Conservation (phyloP, 345 rosid species). For the Cardamine chenopodiifolia region DNA sequence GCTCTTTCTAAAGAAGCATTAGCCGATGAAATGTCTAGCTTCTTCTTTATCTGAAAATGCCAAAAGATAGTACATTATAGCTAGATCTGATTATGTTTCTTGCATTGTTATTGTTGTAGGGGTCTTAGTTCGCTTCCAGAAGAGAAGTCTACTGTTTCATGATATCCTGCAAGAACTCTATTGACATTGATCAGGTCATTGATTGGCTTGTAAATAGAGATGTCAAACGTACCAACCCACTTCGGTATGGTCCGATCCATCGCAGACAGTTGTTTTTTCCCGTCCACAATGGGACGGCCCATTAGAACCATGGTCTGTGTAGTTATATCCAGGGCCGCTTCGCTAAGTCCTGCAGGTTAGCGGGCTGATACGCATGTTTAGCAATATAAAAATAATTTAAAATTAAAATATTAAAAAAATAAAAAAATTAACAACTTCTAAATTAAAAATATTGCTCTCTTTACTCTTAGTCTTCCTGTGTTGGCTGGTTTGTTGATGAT, state of each 20-base stretch:
- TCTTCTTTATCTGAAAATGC: background rate
- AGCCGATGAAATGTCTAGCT: conserved; percentile 57
- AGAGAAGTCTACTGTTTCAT: conserved; percentile 70
- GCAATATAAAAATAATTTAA: no score
- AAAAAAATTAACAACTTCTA: no score
- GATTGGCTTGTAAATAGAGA: conserved; percentile 60
- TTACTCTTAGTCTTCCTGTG: conserved; percentile 25
- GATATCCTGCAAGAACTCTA: conserved; percentile 77
- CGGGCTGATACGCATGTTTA: no score
- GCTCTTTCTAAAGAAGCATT: conserved; percentile 60
- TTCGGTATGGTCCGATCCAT: no score
- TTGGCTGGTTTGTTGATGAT: conserved; percentile 7
- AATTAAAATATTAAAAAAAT: no score
- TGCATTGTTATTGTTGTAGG: conserved; percentile 45
- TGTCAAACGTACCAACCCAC: no score
- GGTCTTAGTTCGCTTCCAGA: conserved; percentile 55
- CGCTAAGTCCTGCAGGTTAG: no score
- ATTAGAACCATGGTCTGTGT: no score
- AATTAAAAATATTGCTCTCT: conserved; percentile 1
- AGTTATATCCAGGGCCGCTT: no score
- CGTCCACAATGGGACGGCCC: no score
- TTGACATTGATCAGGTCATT: conserved; percentile 65
- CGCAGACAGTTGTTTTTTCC: no score
- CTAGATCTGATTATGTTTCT: background rate
- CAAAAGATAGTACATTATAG: background rate